Evolutionary conservation across 306 rosid species (phyloP), one percentile per base, ranked within the genome.

Genomic region (Inga laurina): DNA sequence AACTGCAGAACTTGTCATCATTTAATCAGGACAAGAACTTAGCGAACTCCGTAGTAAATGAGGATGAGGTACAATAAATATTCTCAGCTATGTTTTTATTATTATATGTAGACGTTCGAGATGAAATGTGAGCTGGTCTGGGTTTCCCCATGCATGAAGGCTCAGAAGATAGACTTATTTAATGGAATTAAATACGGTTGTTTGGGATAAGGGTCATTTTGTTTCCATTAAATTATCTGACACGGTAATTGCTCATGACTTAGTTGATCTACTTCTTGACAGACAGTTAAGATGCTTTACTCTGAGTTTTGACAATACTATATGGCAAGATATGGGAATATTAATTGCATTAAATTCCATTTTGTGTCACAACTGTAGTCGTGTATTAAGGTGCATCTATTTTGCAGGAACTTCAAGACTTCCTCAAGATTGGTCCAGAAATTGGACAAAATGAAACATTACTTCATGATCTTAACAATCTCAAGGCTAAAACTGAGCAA

Each of bases 371-470:
- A 30, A 41, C 22, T 13, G n/a, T 54, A 62, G 71, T 57, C 71
- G 72, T 21, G 75, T 22, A 18, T 76, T 70, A n/a, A 45, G 48
- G 48, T 64, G 72, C 81, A 79, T 66, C 52, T 67, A 30, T 54
- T 22, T 19, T 80, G 59, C 91, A 92, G 94, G 67, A 56, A 81
- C 41, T 81, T 80, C 32, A 54, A 11, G 71, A 51, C 14, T 34
- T 90, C 37, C 3, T 0, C 11, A 34, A 10, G 49, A 45, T 57
- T 71, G 91, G 71, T 30, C 0, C 1, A 21, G n/a, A 2, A 41
- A 80, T 90, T 68, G 59, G 71, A 10, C 7, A 14, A 10, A 0
- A 72, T 52, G 90, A 92, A 84, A 30, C 19, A 8, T 0, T 0
- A 10, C 76, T 84, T 71, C 11, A 7, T 19, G 0, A 0, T 1